phyloP scores from a whole-genome alignment of 2,329 filamentous ascomycete genomes.

The Alternaria longipes region DNA sequence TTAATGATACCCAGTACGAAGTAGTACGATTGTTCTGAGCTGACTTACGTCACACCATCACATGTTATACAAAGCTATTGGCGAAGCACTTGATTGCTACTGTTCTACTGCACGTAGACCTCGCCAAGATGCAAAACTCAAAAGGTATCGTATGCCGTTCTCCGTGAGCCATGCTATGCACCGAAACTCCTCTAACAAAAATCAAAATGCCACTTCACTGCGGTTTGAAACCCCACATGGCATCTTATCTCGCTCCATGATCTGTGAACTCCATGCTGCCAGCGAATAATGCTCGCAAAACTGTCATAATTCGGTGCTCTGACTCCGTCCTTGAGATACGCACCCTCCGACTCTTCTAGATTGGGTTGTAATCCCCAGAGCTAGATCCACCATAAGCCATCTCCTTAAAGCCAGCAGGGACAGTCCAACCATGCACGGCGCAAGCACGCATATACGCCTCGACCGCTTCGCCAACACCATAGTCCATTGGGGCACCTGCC shows the following conservation, averaged over 20 bases:
- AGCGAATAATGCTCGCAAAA: not conserved
- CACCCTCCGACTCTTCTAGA: not conserved
- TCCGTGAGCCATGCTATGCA: conserved; percentile 5
- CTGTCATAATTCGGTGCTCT: not conserved
- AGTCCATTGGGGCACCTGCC: conserved; percentile 57
- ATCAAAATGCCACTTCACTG: not conserved
- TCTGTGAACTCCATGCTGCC: not conserved
- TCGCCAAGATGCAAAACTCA: not conserved
- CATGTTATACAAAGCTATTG: not conserved
- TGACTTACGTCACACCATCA: not conserved
- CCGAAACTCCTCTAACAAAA: conserved; percentile 3
- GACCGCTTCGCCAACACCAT: conserved; percentile 74
- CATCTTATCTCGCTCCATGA: not conserved
- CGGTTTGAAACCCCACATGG: not conserved
- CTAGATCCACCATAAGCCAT: conserved; percentile 52
- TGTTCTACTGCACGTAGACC: not conserved
- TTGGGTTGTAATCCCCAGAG: not conserved
- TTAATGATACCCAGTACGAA: conserved; percentile 16
- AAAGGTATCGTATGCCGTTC: conserved; percentile 15
- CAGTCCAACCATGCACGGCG: conserved; percentile 73
- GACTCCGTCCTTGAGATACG: too few relatives aligned
- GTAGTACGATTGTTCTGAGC: not conserved
- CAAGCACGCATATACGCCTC: conserved; percentile 78
- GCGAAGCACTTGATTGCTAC: not conserved
- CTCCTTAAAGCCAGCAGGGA: conserved; percentile 69